Conservation (phyloP, 495 filamentous ascomycete species). For the Aspergillus olivimuriae region DNA sequence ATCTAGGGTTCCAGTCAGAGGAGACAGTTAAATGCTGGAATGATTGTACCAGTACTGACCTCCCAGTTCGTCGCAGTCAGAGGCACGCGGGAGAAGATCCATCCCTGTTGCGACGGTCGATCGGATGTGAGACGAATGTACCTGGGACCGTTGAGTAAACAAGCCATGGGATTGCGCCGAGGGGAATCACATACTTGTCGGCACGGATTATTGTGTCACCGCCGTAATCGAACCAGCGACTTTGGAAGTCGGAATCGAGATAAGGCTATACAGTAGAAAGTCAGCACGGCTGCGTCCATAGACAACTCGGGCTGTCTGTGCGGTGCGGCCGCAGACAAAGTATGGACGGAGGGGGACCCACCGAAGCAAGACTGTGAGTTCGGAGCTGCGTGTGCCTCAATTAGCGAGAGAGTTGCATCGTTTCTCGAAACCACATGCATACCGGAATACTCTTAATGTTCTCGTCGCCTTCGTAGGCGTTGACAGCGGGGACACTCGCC, state of each 20-base stretch:
- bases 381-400: conserved; percentile 49
- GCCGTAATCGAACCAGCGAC: conserved; percentile 98
- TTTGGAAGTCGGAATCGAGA: conserved; percentile 96
- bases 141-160: conserved; percentile 34
- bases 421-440: conserved; percentile 9
- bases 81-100: conserved; percentile 88
- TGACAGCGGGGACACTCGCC: conserved; percentile 22
- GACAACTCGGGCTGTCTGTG: too few relatives aligned
- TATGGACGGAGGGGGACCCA: conserved; percentile 22
- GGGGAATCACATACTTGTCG: conserved; percentile 60
- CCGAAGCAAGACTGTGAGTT: conserved; percentile 62
- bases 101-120: conserved; percentile 81
- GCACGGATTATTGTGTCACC: conserved; percentile 90
- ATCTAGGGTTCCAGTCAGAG: conserved; percentile 46
- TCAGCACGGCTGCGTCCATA: too few relatives aligned
- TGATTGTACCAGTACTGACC: conserved; percentile 34
- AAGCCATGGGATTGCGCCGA: not conserved
- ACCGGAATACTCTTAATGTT: conserved; percentile 55
- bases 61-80: conserved; percentile 99
- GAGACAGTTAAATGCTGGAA: not conserved
- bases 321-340: not conserved
- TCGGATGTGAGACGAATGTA: conserved; percentile 92
- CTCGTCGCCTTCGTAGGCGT: conserved; percentile 31
- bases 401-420: not conserved
- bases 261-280: too few relatives aligned